phyloP scores from a whole-genome alignment of 2,329 filamentous ascomycete species.

The Fusarium pininemorale region DNA sequence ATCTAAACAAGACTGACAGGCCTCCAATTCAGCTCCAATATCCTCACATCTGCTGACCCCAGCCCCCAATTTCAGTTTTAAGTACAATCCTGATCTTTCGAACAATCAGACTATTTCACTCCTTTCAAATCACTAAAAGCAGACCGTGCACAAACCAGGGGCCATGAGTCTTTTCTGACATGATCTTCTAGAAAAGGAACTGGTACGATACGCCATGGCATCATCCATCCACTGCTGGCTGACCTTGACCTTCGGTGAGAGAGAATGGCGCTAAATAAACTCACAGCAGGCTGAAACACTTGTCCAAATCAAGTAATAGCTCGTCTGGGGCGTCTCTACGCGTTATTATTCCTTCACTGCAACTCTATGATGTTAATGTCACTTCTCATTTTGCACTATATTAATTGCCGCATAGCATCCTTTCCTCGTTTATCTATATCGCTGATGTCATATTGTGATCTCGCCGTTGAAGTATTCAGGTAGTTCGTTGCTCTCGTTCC shows the following conservation, averaged over 20 bases:
- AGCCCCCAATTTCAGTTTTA: not conserved
- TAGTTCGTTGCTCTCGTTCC: not conserved
- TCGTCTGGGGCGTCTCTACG: constrained; percentile 23
- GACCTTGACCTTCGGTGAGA: constrained; percentile 3
- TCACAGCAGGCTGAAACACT: constrained; percentile 11
- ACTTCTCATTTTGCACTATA: not conserved
- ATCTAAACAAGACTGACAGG: constrained; percentile 4
- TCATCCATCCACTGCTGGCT: not conserved
- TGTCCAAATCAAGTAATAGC: constrained; percentile 33
- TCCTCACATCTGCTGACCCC: constrained; percentile 15
- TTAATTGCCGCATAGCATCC: not conserved
- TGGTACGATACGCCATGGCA: constrained; percentile 7
- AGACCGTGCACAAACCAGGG: not conserved
- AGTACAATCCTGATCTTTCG: not conserved
- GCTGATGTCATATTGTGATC: not conserved
- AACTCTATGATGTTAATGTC: not conserved
- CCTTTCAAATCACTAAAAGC: not conserved
- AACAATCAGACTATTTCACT: constrained; percentile 4
- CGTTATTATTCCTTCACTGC: constrained; percentile 3
- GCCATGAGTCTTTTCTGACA: not conserved
- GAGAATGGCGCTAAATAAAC: constrained; percentile 17
- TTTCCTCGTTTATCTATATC: not conserved
- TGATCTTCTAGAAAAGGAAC: not conserved
- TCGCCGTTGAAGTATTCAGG: not conserved
- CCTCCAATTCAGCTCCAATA: not conserved